Percentiles rank a stretch among this genome's conserved stretches.
These are phyloP conservation scores for Candolleomyces eurysporus DNA, from an alignment of 768 basidiomycete species.

Conservation along the genomic window DNA sequence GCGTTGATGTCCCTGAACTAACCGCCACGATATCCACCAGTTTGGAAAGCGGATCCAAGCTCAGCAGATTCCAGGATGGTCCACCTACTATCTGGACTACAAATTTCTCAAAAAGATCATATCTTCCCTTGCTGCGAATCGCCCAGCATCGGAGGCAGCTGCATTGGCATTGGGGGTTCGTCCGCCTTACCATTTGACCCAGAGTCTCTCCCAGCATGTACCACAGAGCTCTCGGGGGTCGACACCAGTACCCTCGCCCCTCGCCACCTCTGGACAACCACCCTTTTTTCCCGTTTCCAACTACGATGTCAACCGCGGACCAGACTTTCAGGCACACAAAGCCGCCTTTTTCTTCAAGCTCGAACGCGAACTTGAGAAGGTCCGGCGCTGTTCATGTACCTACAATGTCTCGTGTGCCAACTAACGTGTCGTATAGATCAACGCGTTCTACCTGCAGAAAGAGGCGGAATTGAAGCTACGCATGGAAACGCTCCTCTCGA, in stretches of 20 bases:
- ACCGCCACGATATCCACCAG: conserved; percentile 39
- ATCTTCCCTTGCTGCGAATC: conserved; percentile 87
- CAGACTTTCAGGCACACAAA: conserved; percentile 91
- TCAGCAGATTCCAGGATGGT: conserved; percentile 97
- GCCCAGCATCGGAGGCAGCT: conserved; percentile 88
- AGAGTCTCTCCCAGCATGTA: conserved; percentile 27
- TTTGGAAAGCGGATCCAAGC: conserved; percentile 98
- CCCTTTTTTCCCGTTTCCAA: conserved; percentile 60
- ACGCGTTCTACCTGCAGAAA: conserved; percentile 95
- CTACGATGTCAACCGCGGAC: conserved; percentile 71
- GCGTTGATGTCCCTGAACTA: conserved; percentile 10
- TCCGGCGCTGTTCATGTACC: conserved; percentile 25
- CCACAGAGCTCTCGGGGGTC: conserved; percentile 24
- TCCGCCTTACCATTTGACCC: conserved; percentile 48
- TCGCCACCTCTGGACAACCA: conserved; percentile 45
- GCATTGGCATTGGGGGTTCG: conserved; percentile 81
- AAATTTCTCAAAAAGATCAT: conserved; percentile 99
- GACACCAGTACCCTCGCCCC: conserved; percentile 29
- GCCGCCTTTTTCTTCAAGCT: conserved; percentile 99
- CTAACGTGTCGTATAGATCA: conserved; percentile 61
- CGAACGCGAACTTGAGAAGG: conserved; percentile 97
- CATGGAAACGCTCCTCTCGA: conserved; percentile 90
- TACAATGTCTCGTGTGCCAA: conserved; percentile 5
- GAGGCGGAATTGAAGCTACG: conserved; percentile 92
- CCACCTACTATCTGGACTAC: conserved; percentile 93